phyloP scores from a whole-genome alignment of 176 grass and related monocot genomes.

The Triticum aestivum region DNA sequence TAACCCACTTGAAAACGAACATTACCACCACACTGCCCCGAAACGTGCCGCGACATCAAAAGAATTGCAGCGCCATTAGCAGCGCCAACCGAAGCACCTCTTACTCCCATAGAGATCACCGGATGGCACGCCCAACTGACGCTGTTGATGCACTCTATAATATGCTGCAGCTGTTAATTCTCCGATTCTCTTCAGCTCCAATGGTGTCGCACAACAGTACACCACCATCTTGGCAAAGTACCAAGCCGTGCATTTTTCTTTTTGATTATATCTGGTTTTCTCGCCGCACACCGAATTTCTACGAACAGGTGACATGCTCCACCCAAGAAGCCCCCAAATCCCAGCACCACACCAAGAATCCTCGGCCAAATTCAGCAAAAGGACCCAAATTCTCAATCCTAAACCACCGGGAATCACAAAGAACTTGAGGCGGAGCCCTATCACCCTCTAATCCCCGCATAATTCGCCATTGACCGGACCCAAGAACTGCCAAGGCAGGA shows the following conservation, averaged over 20 bases:
- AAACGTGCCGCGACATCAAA: not conserved
- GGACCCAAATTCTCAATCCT: not conserved
- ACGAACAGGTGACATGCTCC: slow-evolving; percentile 23
- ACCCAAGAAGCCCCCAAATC: slow-evolving; percentile 15
- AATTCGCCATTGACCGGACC: slow-evolving; percentile 11
- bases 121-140: not conserved
- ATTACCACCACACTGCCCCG: not conserved
- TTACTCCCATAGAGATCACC: not conserved
- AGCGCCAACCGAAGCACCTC: not conserved
- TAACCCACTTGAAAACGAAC: not conserved
- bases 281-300: not conserved
- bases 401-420: not conserved
- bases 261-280: not conserved
- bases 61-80: not conserved
- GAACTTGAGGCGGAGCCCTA: not conserved
- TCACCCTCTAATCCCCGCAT: not conserved
- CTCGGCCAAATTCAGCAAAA: not conserved
- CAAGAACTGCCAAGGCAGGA: slow-evolving; percentile 5
- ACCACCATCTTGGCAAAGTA: not conserved
- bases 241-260: not conserved
- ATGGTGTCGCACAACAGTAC: not conserved
- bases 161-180: not conserved
- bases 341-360: slow-evolving; percentile 2
- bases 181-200: slow-evolving; percentile 1
- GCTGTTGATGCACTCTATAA: not conserved